phyloP scores from a whole-genome alignment of 176 grass and related monocot species.

The Sorghum bicolor region Sorghum_bicolor_NCBIv3 NC_012870.2:13321501-13322000 shows the following conservation, averaged over 20 bases:
- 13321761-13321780: constrained; percentile 75
- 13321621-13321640: constrained; percentile 8
- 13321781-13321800: constrained; percentile 86
- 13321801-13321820: constrained; percentile 85
- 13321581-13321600: constrained; percentile 74
- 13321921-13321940: constrained; percentile 5
- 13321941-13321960: constrained; percentile 78
- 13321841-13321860: neutral
- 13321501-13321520: constrained; percentile 39
- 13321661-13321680: neutral
- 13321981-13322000: constrained; percentile 74
- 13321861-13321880: neutral
- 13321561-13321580: constrained; percentile 92
- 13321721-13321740: constrained; percentile 76
- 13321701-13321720: neutral
- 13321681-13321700: neutral
- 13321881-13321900: constrained; percentile 12
- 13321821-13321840: constrained; percentile 64
- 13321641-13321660: neutral
- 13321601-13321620: constrained; percentile 83
- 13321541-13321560: constrained; percentile 71
- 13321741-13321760: constrained; percentile 83
- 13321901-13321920: neutral
- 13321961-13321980: constrained; percentile 83
- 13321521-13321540: constrained; percentile 44